Evolutionary conservation across 176 grass and related monocot genomes (phyloP), one percentile per base, ranked within the genome.

Genomic region (Thalia dealbata): DNA sequence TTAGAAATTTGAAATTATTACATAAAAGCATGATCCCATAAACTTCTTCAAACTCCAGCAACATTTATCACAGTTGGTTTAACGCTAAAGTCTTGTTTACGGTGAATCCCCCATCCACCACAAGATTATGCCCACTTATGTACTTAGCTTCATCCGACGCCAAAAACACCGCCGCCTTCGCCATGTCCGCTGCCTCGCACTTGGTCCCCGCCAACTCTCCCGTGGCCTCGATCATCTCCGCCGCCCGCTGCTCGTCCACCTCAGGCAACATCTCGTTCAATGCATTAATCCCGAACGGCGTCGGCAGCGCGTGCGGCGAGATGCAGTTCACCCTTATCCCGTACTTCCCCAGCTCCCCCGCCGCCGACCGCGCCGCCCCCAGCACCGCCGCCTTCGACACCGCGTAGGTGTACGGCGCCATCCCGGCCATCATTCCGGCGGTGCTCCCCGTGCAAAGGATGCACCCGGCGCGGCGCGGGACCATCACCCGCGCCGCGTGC

Each of bases 401-500:
- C 24, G 66, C 4, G 70, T 87, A 91, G 6, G 63, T 52, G n/a
- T 28, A 65, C 16, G 82, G 52, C 14, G 61, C 51, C 0, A 79
- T 1, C 13, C 82, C 81, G n/a, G 61, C 73, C 1, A 78, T 14
- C 41, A 81, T 55, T 14, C 89, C 89, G 50, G 80, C 44, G 46
- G 78, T 71, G 73, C 85, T 88, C 23, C 82, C 84, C 27, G 89
- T 90, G 81, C 85, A 96, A 29, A 96, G 73, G 24, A 96, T 70
- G 84, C 86, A 89, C 0, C 93, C 89, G 77, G 65, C 4, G 44
- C 69, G 64, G 0, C 56, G 81, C 0, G 93, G 84, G 43, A 84
- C 81, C 93, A 92, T 96, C 50, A 96, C 87, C 21, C 82, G 93
- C 23, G 87, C 80, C 10, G 89, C 93, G 81, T 96, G 82, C 84